Evolutionary conservation across 2,329 filamentous ascomycete species (phyloP), one percentile per base, ranked within the genome.

Genomic region (Cladosporium sp.): DNA sequence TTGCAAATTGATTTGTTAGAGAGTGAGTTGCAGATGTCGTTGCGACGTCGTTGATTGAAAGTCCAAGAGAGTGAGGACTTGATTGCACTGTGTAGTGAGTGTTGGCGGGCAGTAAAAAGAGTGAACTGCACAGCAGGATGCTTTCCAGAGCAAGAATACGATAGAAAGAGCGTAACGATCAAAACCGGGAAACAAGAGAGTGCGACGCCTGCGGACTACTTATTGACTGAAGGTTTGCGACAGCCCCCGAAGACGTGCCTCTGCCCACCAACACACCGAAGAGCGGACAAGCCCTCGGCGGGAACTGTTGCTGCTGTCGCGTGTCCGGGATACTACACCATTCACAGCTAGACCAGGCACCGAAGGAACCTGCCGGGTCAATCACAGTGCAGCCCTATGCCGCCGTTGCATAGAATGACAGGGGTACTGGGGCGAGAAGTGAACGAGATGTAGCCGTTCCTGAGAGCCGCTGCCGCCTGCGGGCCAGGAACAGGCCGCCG

Each of bases 51-150:
- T 49, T 50, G 45, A 22, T 12, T 51, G 19, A 20, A 50, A 42
- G 53, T 57, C 49, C 62, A 59, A 68, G 59, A 62, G 63, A 66
- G 59, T 63, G 65, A 62, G 48, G 56, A 61, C 60, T 56, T 60
- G 58, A 22, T 64, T 56, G 42, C 19, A 53, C 25, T 32, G 49
- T 55, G 44, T 45, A 67, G 65, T 61, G 67, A 68, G 60, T 66
- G 65, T 61, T 59, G 63, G 61, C 56, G 57, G 45, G 62, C 64
- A 64, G 63, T 56, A 65, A 68, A 45, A 61, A 62, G 66, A 68
- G 64, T 67, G 66, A 64, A 71, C 69, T 67, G 69, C 68, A 65
- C 68, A 68, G 69, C 69, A 70, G 68, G 52, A 62, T 58, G 64
- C 63, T 66, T 67, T 64, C 65, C 64, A 64, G 63, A 68, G 66